Base-by-base conservation (phyloP, 805 yeast genomes). In the Cyberlindnera saturnus region DNA sequence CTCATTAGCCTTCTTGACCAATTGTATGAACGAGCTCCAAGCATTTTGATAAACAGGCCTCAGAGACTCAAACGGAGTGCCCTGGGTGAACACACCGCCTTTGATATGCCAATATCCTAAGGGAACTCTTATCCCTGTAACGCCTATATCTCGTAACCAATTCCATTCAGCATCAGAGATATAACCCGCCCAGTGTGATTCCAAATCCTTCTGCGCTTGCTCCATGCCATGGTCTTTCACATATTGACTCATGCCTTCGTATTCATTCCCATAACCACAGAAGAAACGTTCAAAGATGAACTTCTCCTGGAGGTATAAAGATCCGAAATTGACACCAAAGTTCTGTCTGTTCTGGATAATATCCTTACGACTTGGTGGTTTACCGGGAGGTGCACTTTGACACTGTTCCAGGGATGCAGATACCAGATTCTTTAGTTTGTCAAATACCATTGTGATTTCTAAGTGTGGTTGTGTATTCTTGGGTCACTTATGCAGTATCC, bases 41-140 rank as follows among this genome's bases (percentile, higher is more conserved):
- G 96, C 82, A 51, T 76, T 71, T n/a, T 50, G 50, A 62, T 91
- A 91, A 4, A 86, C 87, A 0, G 57, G 57, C 4, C 72, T 60
- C 32, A 75, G 65, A 30, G 69, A 58, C 14, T 65, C 79, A 57
- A 86, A 91, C 16, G 82, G 81, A 3, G 95, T 82, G 4, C 73
- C 77, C 17, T 64, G 62, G 34, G 79, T 65, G 58, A 70, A 83
- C 15, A 53, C 50, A 1, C 90, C 87, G 17, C 82, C 81, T 40
- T 67, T 74, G n/a, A 89, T 77, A 44, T 77, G 81, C 96, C 96
- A 91, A 63, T 86, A 91, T 0, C 98, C 98, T 50, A 91, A 65
- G 7, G 99, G 98, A 1, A 91, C 72, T 55, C 99, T 73, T 5
- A 91, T 72, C 2, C 89, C 76, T 19, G 86, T 87, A n/a, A 86